These are phyloP conservation scores for Aspergillus egyptiacus DNA, from an alignment of 495 filamentous ascomycete species.

Conservation along the genomic window DNA sequence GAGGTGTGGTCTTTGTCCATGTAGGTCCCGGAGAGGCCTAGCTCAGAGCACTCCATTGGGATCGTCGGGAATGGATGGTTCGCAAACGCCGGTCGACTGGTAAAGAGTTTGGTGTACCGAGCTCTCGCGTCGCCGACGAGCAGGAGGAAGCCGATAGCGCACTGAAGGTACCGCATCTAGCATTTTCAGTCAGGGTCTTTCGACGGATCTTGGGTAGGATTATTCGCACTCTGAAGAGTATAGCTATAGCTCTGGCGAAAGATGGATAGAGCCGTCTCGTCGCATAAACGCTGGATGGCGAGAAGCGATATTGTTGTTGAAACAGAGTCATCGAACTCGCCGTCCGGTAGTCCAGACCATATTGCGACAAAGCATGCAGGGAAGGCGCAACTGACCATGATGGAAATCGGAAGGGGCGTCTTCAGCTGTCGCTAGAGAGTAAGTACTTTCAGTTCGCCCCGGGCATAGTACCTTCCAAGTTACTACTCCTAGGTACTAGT, in stretches of 20 bases:
- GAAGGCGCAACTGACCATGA: not conserved
- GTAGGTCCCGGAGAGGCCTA: slow-evolving; percentile 35
- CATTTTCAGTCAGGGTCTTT: not conserved
- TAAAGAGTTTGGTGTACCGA: slow-evolving; percentile 44
- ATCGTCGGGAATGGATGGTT: slow-evolving; percentile 36
- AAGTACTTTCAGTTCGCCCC: too few species aligned
- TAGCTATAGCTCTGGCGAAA: not conserved
- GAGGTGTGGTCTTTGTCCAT: slow-evolving; percentile 36
- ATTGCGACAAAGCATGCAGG: not conserved
- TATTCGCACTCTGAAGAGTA: not conserved
- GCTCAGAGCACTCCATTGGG: slow-evolving; percentile 38
- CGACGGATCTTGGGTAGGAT: not conserved
- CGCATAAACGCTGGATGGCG: not conserved
- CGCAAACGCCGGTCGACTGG: slow-evolving; percentile 37
- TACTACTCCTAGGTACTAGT: too few species aligned
- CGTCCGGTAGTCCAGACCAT: not conserved
- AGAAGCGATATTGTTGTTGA: not conserved
- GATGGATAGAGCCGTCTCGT: not conserved
- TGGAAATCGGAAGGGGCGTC: not conserved
- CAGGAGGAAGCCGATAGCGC: slow-evolving; percentile 31
- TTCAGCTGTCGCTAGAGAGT: too few species aligned
- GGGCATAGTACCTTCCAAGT: too few species aligned
- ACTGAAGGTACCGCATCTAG: slow-evolving; percentile 33
- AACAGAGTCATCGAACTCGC: not conserved
- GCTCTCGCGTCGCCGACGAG: slow-evolving; percentile 31